A percentile compares a stretch with the other conserved stretches of the same genome.
Conservation (phyloP, 164 flowering plant genomes). For the Umbilicus rupestris region DNA sequence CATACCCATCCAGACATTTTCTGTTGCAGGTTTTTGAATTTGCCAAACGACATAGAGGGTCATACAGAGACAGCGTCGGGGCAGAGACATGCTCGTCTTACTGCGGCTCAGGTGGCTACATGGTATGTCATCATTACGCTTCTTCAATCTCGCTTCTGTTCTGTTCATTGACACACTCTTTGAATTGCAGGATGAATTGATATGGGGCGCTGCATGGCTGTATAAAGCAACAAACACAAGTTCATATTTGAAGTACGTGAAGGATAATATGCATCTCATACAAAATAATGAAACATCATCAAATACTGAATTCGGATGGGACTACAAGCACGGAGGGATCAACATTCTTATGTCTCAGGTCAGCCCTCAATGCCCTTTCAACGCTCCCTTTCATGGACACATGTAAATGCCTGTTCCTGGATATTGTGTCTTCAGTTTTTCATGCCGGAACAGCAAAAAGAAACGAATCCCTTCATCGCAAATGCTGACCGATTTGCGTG, state of each 20-base stretch:
- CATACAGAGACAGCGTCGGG: conserved; percentile 37
- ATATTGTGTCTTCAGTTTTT: conserved; percentile 13
- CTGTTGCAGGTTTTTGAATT: conserved; percentile 38
- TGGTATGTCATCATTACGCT: too few species aligned
- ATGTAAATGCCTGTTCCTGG: neutral
- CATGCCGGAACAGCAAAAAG: neutral
- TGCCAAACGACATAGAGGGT: conserved; percentile 46
- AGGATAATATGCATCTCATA: conserved; percentile 16
- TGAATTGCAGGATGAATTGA: conserved; percentile 44
- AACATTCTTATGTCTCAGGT: conserved; percentile 36
- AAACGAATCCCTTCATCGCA: conserved; percentile 13
- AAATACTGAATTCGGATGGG: conserved; percentile 48
- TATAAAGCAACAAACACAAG: conserved; percentile 23
- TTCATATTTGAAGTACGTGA: conserved; percentile 25
- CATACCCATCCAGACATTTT: neutral
- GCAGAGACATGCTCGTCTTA: conserved; percentile 52
- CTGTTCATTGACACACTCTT: neutral
- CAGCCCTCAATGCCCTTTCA: neutral
- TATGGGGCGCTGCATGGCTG: conserved; percentile 57
- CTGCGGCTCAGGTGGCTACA: conserved; percentile 45
- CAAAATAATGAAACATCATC: neutral
- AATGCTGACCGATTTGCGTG: conserved; percentile 42
- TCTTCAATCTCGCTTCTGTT: neutral
- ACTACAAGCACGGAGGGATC: conserved; percentile 37
- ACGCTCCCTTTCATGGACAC: neutral